A percentile compares a stretch with the other conserved stretches of the same genome.
Conservation (phyloP, 768 basidiomycete genomes). For the Suillus clintonianus region DNA sequence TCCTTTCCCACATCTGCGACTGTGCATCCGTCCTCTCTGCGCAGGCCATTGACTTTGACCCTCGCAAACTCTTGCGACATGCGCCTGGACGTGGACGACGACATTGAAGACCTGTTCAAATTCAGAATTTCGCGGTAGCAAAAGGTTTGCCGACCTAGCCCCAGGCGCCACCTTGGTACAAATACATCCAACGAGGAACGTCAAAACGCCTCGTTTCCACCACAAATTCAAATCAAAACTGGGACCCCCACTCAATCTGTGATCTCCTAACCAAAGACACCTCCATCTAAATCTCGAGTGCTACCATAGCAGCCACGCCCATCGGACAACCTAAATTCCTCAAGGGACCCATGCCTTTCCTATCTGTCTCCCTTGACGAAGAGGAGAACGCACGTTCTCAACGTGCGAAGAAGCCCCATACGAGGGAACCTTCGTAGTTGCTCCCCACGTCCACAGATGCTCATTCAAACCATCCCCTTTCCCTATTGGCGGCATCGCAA, state of each 20-base stretch:
- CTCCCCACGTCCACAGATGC: too few relatives aligned
- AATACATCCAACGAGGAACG: slow-evolving; percentile 5
- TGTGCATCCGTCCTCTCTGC: slow-evolving; percentile 46
- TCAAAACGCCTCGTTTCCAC: slow-evolving; percentile 5
- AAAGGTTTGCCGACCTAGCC: slow-evolving; percentile 16
- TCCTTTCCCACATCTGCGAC: slow-evolving; percentile 38
- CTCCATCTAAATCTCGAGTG: slow-evolving; percentile 15
- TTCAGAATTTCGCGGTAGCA: slow-evolving; percentile 13
- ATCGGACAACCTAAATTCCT: slow-evolving; percentile 20
- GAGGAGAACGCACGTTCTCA: slow-evolving; percentile 67
- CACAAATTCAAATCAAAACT: slow-evolving; percentile 3
- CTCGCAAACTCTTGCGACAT: slow-evolving; percentile 22
- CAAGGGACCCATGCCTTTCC: slow-evolving; percentile 42
- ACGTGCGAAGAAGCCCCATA: slow-evolving; percentile 62
- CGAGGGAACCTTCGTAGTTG: slow-evolving; percentile 34
- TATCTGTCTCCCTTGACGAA: slow-evolving; percentile 69
- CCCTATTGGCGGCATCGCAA: too few relatives aligned
- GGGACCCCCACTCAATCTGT: too few relatives aligned
- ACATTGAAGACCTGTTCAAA: slow-evolving; percentile 9
- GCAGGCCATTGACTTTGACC: slow-evolving; percentile 36
- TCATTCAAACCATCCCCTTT: too few relatives aligned
- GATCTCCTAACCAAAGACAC: too few relatives aligned
- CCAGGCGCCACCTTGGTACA: slow-evolving; percentile 19
- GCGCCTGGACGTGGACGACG: slow-evolving; percentile 8
- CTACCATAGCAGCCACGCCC: slow-evolving; percentile 12